Evolutionary conservation across 1,284 basidiomycete genomes (phyloP), one percentile per base, ranked within the genome.

Genomic region (Melanopsichium pennsylvanicum): DNA sequence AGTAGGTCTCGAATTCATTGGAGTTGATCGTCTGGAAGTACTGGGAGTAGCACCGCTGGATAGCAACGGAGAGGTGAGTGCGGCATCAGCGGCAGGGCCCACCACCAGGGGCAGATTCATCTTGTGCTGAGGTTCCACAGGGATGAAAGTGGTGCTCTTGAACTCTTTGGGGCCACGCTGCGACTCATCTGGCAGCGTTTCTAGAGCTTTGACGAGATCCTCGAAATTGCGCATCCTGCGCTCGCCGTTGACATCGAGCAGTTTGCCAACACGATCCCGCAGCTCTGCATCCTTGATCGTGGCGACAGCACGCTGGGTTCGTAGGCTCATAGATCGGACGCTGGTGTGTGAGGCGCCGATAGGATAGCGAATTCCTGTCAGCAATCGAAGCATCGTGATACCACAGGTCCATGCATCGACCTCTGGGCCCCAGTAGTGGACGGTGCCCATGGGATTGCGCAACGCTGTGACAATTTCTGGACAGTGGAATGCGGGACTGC

Each of bases 381-480:
- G 76, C 23, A 84, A 82, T 13, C 85, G 81, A 7, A 86, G 81
- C 58, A 86, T 72, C 5, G 84, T 85, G 21, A 86, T 78, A 9
- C 85, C 85, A 57, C 84, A 83, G 34, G 85, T 86, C 86, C 86
- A 86, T 45, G 85, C 84, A 70, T 86, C 86, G 40, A 86, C 81
- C 52, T 86, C 85, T 27, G 85, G 85, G 0, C 85, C 85, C 80
- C 75, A 70, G 50, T 78, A 72, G 5, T 81, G 81, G n/a, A 85
- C 81, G 3, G 79, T 80, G 5, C 85, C 85, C 3, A 83, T 82
- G 7, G 84, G 82, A 34, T 83, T 83, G 37, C 83, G 80, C 13
- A 86, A 80, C 1, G 84, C 83, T 5, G 82, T 80, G 38, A 85
- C 84, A 35, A 86, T 84, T 63, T 86, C 86, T 1, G 85, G 86